Base-by-base conservation (phyloP, 2,329 filamentous ascomycete species). In the Zasmidium citrigriseum region DNA sequence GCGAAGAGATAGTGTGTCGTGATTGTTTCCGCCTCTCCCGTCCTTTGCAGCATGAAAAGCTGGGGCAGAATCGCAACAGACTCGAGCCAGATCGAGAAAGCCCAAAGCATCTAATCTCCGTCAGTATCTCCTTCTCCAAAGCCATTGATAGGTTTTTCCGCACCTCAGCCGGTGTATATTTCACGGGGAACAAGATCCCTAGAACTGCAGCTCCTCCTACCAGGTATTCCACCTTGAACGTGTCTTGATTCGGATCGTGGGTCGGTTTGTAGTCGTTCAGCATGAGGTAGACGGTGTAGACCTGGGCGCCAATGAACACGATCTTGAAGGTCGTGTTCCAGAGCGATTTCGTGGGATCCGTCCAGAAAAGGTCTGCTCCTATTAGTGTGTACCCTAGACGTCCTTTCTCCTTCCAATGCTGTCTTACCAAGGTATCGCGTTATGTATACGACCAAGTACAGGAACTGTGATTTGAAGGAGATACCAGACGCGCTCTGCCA, bases 201-300 rank as follows among this genome's bases (percentile, higher is more conserved):
- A 98, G 80, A 22, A 93, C 80, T 14, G 87, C 86, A 61, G 91
- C 90, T 55, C 89, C 91, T 46, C 85, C 92, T 24, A 98, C 84
- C 47, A 99, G 84, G 78, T 98, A 99, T 76, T 96, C 90, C 48
- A 98, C 91, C 68, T 93, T 92, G 83, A 99, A 98, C 3, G 95
- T 99, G 75, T 99, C 95, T 73, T 96, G 86, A 73, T 96, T 96
- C 55, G 93, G 91, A 73, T 99, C 95, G 78, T 96, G 93, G 29
- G 95, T 98, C 23, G 95, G 93, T 78, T 96, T 96, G 85, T 95
- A 99, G 70, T 93, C 90, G 68, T 91, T 96, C 62, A 95, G 89
- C 95, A 99, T 99, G 67, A 98, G 86, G 80, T 97, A 98, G 75
- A 99, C 87, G 70, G 93, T 96, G 82, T 99, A 99, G 64, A 89